Percentiles rank a stretch among this genome's conserved stretches.
Evolutionary conservation across 2,329 filamentous ascomycete species (phyloP).

Genomic region (Fusarium hainanense): DNA sequence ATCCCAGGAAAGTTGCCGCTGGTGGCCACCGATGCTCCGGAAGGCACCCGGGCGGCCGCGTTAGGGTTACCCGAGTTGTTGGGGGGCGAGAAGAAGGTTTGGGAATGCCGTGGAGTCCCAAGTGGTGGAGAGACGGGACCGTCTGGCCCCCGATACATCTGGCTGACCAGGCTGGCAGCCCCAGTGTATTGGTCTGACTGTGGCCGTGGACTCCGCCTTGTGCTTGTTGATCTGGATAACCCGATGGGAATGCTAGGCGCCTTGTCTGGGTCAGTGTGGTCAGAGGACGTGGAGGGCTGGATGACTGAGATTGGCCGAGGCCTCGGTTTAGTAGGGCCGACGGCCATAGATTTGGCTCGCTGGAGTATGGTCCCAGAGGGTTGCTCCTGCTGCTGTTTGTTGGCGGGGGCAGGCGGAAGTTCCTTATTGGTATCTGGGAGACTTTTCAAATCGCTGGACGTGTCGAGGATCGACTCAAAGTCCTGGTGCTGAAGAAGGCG

Average conservation of each 20-base stretch:
- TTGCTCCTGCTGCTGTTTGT: constrained; percentile 46
- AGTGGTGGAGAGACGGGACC: constrained; percentile 70
- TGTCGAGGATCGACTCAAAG: constrained; percentile 92
- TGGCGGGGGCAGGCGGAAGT: constrained; percentile 74
- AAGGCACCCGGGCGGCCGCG: constrained; percentile 63
- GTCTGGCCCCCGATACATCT: constrained; percentile 86
- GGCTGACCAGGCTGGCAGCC: constrained; percentile 81
- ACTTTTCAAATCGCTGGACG: constrained; percentile 68
- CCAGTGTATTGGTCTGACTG: constrained; percentile 72
- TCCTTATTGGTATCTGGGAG: constrained; percentile 78
- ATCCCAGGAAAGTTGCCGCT: constrained; percentile 78
- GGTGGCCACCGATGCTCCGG: constrained; percentile 57
- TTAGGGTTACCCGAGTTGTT: constrained; percentile 62
- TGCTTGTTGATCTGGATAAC: constrained; percentile 65
- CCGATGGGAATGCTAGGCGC: constrained; percentile 80
- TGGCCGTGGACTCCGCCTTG: constrained; percentile 64
- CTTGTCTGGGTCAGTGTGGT: constrained; percentile 74
- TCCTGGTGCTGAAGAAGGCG: constrained; percentile 93
- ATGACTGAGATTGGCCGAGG: constrained; percentile 69
- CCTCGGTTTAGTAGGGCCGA: constrained; percentile 59
- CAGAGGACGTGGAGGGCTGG: constrained; percentile 55
- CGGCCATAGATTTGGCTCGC: constrained; percentile 70
- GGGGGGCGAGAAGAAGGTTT: constrained; percentile 70
- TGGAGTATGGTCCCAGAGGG: constrained; percentile 65
- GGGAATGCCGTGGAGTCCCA: constrained; percentile 67